phyloP scores from a whole-genome alignment of 129 eudicot genomes.

The Ambrosia artemisiifolia region DNA sequence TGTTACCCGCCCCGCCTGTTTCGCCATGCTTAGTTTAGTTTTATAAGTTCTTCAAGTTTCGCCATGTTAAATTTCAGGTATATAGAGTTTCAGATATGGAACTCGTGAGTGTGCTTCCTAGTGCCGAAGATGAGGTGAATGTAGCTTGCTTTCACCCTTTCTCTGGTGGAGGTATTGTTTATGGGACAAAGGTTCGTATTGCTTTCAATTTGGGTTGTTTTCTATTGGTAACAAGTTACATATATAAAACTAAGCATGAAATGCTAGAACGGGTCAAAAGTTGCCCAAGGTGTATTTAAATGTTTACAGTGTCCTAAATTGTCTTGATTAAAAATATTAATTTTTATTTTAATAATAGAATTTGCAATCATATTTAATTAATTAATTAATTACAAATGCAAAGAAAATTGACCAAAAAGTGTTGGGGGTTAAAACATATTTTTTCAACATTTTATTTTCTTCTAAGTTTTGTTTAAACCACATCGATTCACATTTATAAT shows the following conservation, averaged over 20 bases:
- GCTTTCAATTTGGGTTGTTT: not conserved
- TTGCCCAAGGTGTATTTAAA: not conserved
- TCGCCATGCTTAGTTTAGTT: too few relatives aligned
- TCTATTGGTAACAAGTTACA: not conserved
- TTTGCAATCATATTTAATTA: not conserved
- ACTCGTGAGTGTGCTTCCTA: conserved; percentile 74
- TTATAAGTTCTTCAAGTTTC: too few relatives aligned
- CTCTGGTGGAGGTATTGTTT: conserved; percentile 64
- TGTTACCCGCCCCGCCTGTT: too few relatives aligned
- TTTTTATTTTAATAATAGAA: not conserved
- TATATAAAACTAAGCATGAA: not conserved
- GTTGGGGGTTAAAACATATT: not conserved
- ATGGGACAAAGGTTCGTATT: conserved; percentile 61
- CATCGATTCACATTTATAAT: conserved; percentile 9
- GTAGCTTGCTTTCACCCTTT: conserved; percentile 79
- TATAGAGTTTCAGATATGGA: conserved; percentile 73
- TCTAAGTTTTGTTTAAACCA: not conserved
- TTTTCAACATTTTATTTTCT: not conserved
- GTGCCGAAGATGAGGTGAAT: conserved; percentile 74
- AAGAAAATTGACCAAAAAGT: not conserved
- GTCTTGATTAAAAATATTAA: not conserved
- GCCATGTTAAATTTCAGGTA: conserved; percentile 36
- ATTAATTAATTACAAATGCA: not conserved
- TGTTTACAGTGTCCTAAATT: not conserved
- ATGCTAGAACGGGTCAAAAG: not conserved